phyloP scores from a whole-genome alignment of 352 stramenopile genomes.

The Albugo laibachii region DNA sequence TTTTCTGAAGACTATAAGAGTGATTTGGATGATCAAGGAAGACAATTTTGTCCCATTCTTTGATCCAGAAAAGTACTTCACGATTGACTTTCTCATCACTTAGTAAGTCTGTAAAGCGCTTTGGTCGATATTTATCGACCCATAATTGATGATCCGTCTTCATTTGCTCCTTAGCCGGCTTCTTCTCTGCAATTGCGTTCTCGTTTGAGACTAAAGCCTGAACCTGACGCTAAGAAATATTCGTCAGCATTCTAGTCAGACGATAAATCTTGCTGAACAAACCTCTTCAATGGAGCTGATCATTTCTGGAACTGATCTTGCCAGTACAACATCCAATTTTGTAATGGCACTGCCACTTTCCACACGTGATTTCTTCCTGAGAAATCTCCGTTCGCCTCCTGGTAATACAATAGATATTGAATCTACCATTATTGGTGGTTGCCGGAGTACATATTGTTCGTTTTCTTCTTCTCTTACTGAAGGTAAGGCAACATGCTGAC shows the following conservation, averaged over 20 bases:
- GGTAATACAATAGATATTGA: constrained; percentile 3
- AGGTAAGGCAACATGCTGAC: constrained; percentile 35
- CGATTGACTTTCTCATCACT: constrained; percentile 93
- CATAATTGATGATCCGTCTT: constrained; percentile 51
- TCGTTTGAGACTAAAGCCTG: constrained; percentile 25
- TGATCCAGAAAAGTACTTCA: constrained; percentile 88
- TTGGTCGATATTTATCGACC: constrained; percentile 94
- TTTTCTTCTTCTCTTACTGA: constrained; percentile 27
- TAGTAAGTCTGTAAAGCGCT: constrained; percentile 87
- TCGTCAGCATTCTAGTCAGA: not conserved
- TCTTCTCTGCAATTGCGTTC: constrained; percentile 6
- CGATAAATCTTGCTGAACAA: not conserved
- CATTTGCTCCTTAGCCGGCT: not conserved
- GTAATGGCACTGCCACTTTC: constrained; percentile 4
- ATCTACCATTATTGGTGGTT: not conserved
- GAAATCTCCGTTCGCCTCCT: constrained; percentile 18
- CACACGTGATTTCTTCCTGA: constrained; percentile 32
- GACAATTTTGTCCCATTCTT: constrained; percentile 91
- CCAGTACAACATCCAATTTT: constrained; percentile 1
- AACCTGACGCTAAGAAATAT: constrained; percentile 31
- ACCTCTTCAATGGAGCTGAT: constrained; percentile 11
- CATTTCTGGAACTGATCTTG: constrained; percentile 5
- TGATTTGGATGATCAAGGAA: constrained; percentile 45
- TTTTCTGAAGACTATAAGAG: constrained; percentile 1
- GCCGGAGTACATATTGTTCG: constrained; percentile 3